Evolutionary conservation across 176 grass and related monocot species (phyloP).

Genomic region (Lolium rigidum): DNA sequence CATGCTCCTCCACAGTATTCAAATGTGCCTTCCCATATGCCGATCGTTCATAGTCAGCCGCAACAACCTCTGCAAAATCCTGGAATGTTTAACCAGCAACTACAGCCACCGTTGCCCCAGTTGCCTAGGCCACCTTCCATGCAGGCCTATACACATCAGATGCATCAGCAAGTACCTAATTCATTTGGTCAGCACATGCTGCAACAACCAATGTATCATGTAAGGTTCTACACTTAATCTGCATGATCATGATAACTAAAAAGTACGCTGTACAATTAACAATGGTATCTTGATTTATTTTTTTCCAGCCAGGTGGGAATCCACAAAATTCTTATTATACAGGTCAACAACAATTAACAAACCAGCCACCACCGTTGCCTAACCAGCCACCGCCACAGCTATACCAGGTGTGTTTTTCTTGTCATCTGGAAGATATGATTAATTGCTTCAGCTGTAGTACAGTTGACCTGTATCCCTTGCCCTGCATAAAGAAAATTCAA

Average conservation of each 20-base stretch:
- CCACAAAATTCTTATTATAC: constrained; percentile 74
- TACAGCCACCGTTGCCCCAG: constrained; percentile 78
- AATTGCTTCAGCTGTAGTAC: constrained; percentile 5
- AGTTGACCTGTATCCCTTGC: neutral
- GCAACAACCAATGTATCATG: constrained; percentile 73
- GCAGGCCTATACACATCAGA: constrained; percentile 66
- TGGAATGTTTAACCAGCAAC: constrained; percentile 77
- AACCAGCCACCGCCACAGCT: constrained; percentile 80
- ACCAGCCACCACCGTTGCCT: constrained; percentile 59
- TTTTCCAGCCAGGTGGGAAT: constrained; percentile 57
- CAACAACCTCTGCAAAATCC: constrained; percentile 74
- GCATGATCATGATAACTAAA: constrained; percentile 7
- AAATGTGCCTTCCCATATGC: constrained; percentile 62
- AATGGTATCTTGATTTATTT: constrained; percentile 41
- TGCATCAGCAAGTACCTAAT: constrained; percentile 62
- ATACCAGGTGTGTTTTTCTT: constrained; percentile 69
- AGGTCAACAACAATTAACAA: constrained; percentile 70
- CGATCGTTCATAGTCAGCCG: constrained; percentile 51
- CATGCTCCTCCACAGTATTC: constrained; percentile 60
- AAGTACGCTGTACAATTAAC: constrained; percentile 36
- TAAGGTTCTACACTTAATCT: constrained; percentile 57
- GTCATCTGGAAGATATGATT: constrained; percentile 5
- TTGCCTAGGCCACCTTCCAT: constrained; percentile 72
- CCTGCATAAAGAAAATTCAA: constrained; percentile 27
- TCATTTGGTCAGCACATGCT: constrained; percentile 72